Evolutionary conservation across 2,329 filamentous ascomycete genomes (phyloP), one percentile per base, ranked within the genome.

Genomic region (Arthroderma sp.): DNA sequence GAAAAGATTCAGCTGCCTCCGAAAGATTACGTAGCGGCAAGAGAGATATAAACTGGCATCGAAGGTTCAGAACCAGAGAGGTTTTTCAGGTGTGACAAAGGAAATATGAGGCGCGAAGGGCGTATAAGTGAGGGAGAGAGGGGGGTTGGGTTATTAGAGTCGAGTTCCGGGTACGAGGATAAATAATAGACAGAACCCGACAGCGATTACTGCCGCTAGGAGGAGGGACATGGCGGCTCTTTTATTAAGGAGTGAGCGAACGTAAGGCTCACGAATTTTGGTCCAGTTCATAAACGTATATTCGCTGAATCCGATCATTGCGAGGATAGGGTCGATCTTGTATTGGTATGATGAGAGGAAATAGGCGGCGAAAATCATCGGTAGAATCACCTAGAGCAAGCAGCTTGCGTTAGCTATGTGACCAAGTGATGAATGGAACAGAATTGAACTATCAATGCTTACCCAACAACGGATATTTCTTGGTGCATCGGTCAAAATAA

Each of bases 251-350:
- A 96, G 78, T 58, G 80, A 84, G 52, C 85, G 82, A 45, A 98
- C 83, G 60, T 91, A 98, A 0, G 87, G 85, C 64, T 98, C 91
- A 45, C 84, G 79, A 51, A 96, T 85, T 36, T 78, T 77, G 27
- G 84, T 83, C 69, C 93, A 95, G 63, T 81, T 84, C 72, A 95
- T 88, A 42, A 94, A 87, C 0, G 89, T 95, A 67, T 96, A 95
- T 68, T 98, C 93, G 69, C 88, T 95, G 62, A 81, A 82, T 32
- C 89, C 88, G n/a, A 84, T 63, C 15, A 96, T 73, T 4, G 87
- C 91, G 62, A 96, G 78, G 50, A 94, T 71, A 0, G 93, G 89
- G 57, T 98, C 91, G 42, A 98, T 78, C 52, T 86, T 87, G 67
- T 96, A 98, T 63, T 96, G 89, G 58, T 96, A 94, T 2, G 88